These are phyloP conservation scores for Aspergillus fumigatiaffinis DNA, from an alignment of 2,329 filamentous ascomycete genomes.

Conservation along the genomic window DNA sequence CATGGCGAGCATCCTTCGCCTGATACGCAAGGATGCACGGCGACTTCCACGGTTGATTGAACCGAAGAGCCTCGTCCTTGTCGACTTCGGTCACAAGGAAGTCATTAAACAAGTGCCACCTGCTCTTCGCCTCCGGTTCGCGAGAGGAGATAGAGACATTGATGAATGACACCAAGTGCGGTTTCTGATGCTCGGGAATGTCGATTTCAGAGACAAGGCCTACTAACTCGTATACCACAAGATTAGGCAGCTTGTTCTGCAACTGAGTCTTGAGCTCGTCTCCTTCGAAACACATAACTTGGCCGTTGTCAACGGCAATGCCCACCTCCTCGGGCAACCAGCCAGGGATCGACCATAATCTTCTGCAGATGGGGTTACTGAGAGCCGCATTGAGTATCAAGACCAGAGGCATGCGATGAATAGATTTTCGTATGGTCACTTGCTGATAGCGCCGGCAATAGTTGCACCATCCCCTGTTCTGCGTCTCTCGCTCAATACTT, in stretches of 20 bases:
- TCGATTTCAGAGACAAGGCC: constrained; percentile 89
- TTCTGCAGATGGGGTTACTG: constrained; percentile 65
- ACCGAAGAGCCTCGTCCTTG: constrained; percentile 78
- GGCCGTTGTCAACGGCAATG: constrained; percentile 82
- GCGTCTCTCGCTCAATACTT: constrained; percentile 84
- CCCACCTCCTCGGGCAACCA: constrained; percentile 95
- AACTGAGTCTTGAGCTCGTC: constrained; percentile 79
- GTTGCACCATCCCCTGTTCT: constrained; percentile 88
- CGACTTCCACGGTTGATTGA: constrained; percentile 88
- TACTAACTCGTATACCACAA: constrained; percentile 86
- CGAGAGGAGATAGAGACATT: constrained; percentile 60
- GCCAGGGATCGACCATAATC: constrained; percentile 78
- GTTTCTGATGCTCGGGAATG: constrained; percentile 75
- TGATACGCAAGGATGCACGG: constrained; percentile 88
- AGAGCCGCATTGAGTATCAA: constrained; percentile 80
- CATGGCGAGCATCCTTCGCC: constrained; percentile 72
- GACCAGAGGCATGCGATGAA: constrained; percentile 78
- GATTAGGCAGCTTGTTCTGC: constrained; percentile 72
- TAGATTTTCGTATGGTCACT: constrained; percentile 76
- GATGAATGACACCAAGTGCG: constrained; percentile 86
- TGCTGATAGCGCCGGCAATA: constrained; percentile 88
- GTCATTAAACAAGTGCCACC: constrained; percentile 97
- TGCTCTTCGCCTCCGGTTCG: constrained; percentile 55
- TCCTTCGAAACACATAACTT: constrained; percentile 92
- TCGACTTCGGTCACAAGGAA: constrained; percentile 82